Percentiles rank a stretch among this genome's conserved stretches.
phyloP scores from a whole-genome alignment of 345 rosid genomes.

The Physaria fendleri region DNA sequence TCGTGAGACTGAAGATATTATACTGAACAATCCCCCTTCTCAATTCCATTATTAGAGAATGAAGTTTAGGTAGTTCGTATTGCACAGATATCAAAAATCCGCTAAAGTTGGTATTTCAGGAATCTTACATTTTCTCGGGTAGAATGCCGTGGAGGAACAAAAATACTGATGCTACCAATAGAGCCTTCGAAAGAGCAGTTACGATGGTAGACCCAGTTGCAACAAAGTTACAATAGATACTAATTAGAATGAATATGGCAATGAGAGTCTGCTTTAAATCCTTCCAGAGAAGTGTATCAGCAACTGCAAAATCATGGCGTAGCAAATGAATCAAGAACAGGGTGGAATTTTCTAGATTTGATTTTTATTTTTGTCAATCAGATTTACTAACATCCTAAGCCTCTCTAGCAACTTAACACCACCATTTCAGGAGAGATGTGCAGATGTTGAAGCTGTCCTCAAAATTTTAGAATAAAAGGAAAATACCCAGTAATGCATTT shows the following conservation, averaged over 20 bases:
- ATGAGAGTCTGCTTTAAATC: constrained; percentile 55
- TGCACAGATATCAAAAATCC: neutral
- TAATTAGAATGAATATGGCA: constrained; percentile 43
- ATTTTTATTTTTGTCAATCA: neutral
- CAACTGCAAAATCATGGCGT: constrained; percentile 54
- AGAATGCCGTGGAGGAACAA: constrained; percentile 71
- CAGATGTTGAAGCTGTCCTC: neutral
- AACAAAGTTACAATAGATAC: constrained; percentile 63
- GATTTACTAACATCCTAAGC: neutral
- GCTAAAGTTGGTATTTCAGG: neutral
- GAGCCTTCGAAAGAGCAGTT: constrained; percentile 60
- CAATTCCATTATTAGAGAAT: neutral
- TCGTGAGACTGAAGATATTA: neutral
- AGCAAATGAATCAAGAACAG: constrained; percentile 6
- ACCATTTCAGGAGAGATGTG: neutral
- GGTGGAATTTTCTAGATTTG: neutral
- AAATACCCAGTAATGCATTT: neutral
- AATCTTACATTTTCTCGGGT: constrained; percentile 74
- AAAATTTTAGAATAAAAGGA: neutral
- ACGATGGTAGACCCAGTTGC: constrained; percentile 53
- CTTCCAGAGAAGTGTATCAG: constrained; percentile 85
- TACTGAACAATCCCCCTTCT: neutral
- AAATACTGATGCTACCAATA: constrained; percentile 46
- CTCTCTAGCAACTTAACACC: constrained; percentile 1
- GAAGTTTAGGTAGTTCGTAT: neutral